Conservation (phyloP, 345 rosid species). For the Viola odorata region DNA sequence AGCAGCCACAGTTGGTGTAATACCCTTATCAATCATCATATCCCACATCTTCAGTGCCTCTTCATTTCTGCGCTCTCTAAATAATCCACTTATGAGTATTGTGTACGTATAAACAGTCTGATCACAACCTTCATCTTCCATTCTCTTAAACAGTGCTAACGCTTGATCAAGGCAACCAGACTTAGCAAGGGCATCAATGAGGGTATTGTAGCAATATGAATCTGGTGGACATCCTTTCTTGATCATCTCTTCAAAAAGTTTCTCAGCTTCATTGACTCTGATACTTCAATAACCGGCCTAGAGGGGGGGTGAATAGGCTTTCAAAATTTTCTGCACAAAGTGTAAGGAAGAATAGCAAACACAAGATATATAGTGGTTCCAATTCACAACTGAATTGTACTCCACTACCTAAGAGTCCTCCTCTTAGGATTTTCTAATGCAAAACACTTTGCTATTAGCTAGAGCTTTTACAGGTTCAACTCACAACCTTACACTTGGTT, state of each 20-base stretch:
- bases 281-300: too few relatives aligned
- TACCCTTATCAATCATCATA: slow-evolving; percentile 77
- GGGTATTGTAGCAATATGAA: slow-evolving; percentile 76
- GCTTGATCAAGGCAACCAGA: slow-evolving; percentile 61
- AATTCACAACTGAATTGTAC: too few relatives aligned
- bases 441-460: too few relatives aligned
- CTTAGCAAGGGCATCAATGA: slow-evolving; percentile 66
- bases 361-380: too few relatives aligned
- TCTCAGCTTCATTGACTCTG: slow-evolving; percentile 78
- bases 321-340: too few relatives aligned
- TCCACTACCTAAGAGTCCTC: too few relatives aligned
- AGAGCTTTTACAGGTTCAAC: too few relatives aligned
- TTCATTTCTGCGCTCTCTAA: slow-evolving; percentile 62
- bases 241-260: slow-evolving; percentile 68
- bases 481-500: too few relatives aligned
- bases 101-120: slow-evolving; percentile 74
- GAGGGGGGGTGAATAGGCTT: too few relatives aligned
- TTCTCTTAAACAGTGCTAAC: slow-evolving; percentile 48
- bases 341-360: too few relatives aligned
- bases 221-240: slow-evolving; percentile 57
- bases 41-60: slow-evolving; percentile 82
- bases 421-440: too few relatives aligned
- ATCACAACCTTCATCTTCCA: slow-evolving; percentile 76
- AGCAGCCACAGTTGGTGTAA: slow-evolving; percentile 78
- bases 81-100: slow-evolving; percentile 55